Evolutionary conservation across 1,139 yeast species (phyloP).

Genomic region (Geotrichum candidum): DNA sequence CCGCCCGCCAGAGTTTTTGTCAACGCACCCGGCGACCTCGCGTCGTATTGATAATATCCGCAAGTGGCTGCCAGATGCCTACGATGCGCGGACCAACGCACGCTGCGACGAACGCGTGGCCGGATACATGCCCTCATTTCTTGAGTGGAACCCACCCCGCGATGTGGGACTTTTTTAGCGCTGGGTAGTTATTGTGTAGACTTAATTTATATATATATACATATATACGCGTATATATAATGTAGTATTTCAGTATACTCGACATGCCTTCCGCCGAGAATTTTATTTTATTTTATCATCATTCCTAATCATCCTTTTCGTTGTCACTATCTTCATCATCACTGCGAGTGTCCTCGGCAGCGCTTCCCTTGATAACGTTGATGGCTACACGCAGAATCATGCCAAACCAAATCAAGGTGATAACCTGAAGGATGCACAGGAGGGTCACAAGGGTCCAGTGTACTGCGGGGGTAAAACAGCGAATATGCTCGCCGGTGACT

Average conservation of each 20-base stretch:
- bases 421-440: conserved; percentile 61
- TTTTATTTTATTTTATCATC: neutral
- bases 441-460: conserved; percentile 51
- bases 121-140: conserved; percentile 2
- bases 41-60: conserved; percentile 64
- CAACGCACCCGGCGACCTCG: conserved; percentile 86
- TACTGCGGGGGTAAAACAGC: conserved; percentile 55
- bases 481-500: conserved; percentile 24
- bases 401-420: conserved; percentile 69
- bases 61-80: conserved; percentile 70
- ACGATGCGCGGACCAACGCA: conserved; percentile 25
- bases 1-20: conserved; percentile 51
- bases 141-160: conserved; percentile 11
- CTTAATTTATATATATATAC: neutral
- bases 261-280: too few relatives aligned
- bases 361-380: conserved; percentile 58
- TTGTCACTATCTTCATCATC: conserved; percentile 41
- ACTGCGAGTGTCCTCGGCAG: conserved; percentile 73
- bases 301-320: neutral
- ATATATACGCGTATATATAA: too few relatives aligned
- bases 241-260: neutral
- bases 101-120: conserved; percentile 20
- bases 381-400: conserved; percentile 65
- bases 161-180: neutral
- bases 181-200: neutral